Conservation (phyloP, 2,329 filamentous ascomycete species). For the Gnomoniopsis smithogilvyi region DNA sequence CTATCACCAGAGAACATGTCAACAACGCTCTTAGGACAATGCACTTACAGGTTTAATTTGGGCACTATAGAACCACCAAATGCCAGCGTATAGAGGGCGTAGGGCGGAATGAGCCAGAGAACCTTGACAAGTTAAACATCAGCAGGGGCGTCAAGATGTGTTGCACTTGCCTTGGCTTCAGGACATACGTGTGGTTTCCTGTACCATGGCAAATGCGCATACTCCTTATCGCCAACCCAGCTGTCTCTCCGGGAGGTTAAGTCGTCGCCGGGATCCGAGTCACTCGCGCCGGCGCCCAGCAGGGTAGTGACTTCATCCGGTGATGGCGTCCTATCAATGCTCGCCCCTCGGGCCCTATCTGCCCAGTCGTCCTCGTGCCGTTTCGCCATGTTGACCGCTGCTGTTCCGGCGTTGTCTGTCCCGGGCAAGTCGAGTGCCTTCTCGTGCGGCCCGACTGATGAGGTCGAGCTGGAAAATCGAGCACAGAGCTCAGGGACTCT, state of each 20-base stretch:
- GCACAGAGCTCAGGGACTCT: not conserved
- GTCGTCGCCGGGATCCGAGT: slow-evolving; percentile 15
- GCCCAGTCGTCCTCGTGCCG: not conserved
- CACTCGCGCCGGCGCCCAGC: slow-evolving; percentile 29
- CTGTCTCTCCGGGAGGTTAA: slow-evolving; percentile 22
- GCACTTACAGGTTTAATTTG: slow-evolving; percentile 70
- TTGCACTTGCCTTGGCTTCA: slow-evolving; percentile 39
- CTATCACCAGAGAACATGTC: not conserved
- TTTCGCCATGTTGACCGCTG: not conserved
- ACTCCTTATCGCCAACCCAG: slow-evolving; percentile 56
- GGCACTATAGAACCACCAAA: slow-evolving; percentile 85
- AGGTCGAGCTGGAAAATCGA: not conserved
- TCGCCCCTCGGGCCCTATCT: slow-evolving; percentile 3
- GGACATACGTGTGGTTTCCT: slow-evolving; percentile 60
- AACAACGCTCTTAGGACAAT: not conserved
- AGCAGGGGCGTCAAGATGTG: not conserved
- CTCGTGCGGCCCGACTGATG: not conserved
- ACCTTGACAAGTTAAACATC: slow-evolving; percentile 50
- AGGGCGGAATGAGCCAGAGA: slow-evolving; percentile 79
- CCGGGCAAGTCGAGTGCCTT: not conserved
- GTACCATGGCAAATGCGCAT: slow-evolving; percentile 60
- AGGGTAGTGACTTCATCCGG: slow-evolving; percentile 36
- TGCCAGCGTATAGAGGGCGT: slow-evolving; percentile 77
- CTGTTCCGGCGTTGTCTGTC: not conserved
- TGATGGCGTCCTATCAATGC: not conserved